Percentiles rank a stretch among this genome's conserved stretches.
Conservation (phyloP, 2,329 filamentous ascomycete genomes). For the Colletotrichum tabaci region DNA sequence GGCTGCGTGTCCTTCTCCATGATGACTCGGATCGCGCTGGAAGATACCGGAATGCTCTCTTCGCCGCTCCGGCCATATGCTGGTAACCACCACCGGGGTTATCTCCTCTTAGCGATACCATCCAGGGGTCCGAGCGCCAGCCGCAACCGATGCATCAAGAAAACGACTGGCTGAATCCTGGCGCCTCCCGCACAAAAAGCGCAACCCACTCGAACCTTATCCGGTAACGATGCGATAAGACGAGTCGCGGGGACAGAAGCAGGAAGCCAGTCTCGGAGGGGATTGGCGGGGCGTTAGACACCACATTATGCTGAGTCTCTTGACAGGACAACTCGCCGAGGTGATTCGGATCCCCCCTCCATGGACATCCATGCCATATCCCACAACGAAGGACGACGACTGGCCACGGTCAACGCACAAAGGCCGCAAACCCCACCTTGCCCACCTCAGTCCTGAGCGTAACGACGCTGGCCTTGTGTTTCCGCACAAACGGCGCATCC, state of each 20-base stretch:
- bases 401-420: slow-evolving; percentile 41
- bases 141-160: slow-evolving; percentile 37
- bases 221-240: slow-evolving; percentile 19
- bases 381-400: slow-evolving; percentile 15
- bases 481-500: slow-evolving; percentile 33
- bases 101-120: neutral
- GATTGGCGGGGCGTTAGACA: neutral
- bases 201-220: slow-evolving; percentile 36
- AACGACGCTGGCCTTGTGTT: slow-evolving; percentile 9
- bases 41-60: slow-evolving; percentile 12
- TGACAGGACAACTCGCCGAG: neutral
- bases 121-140: slow-evolving; percentile 8
- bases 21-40: slow-evolving; percentile 7
- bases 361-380: slow-evolving; percentile 22
- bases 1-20: neutral
- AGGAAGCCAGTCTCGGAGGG: neutral
- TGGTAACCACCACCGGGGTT: neutral
- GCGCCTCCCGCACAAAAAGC: slow-evolving; percentile 37
- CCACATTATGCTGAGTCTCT: neutral
- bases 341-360: neutral
- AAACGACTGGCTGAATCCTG: slow-evolving; percentile 26
- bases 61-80: neutral
- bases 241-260: neutral
- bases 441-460: slow-evolving; percentile 3
- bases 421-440: slow-evolving; percentile 38